Conservation (phyloP, 768 basidiomycete genomes). For the Tricholoma saponaceum region DNA sequence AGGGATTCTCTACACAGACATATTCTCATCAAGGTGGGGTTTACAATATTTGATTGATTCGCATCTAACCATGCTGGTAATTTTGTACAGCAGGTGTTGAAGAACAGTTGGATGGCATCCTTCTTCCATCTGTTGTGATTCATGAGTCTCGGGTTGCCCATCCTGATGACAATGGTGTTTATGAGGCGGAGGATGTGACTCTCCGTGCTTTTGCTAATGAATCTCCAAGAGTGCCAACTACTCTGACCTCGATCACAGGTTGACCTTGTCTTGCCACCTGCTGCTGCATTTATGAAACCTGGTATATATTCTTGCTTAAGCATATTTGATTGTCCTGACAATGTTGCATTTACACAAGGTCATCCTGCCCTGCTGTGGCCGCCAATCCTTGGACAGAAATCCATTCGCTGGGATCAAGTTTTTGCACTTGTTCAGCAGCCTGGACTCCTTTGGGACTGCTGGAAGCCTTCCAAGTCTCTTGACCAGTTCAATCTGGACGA, state of each 20-base stretch:
- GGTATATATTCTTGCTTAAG: slow-evolving; percentile 7
- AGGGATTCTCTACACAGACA: slow-evolving; percentile 6
- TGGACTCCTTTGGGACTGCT: slow-evolving; percentile 19
- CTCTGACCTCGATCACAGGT: slow-evolving; percentile 10
- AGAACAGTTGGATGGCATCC: background rate
- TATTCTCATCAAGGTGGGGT: slow-evolving; percentile 4
- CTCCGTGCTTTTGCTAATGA: slow-evolving; percentile 6
- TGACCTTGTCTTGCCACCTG: slow-evolving; percentile 19
- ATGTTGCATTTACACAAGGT: too few relatives aligned
- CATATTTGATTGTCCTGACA: too few relatives aligned
- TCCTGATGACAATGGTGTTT: background rate
- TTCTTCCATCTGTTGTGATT: background rate
- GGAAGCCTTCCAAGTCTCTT: slow-evolving; percentile 19
- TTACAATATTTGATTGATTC: too few relatives aligned
- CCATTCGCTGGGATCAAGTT: slow-evolving; percentile 18
- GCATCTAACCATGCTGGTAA: too few relatives aligned
- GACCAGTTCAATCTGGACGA: slow-evolving; percentile 15
- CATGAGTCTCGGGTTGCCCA: background rate
- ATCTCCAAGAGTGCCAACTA: background rate
- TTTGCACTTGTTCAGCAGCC: slow-evolving; percentile 18
- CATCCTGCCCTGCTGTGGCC: slow-evolving; percentile 7
- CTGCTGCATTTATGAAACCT: slow-evolving; percentile 13
- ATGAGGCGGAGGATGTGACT: background rate
- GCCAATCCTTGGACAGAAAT: slow-evolving; percentile 20
- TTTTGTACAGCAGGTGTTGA: background rate